Evolutionary conservation across 179 eudicot genomes (phyloP).

Genomic region (Spergularia azorica): DNA sequence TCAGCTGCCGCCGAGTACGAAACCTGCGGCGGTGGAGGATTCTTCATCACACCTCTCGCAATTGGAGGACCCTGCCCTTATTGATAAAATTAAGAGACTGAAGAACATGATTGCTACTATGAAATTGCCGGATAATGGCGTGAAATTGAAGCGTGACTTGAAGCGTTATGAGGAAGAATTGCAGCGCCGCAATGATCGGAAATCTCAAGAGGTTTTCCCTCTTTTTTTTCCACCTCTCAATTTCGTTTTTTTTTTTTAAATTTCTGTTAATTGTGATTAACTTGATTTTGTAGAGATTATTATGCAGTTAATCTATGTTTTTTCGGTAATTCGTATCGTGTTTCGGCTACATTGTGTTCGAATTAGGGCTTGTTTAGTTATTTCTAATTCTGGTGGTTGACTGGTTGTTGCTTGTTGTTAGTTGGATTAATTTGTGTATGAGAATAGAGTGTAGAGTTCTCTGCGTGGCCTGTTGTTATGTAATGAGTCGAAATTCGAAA

Average conservation of each 20-base stretch:
- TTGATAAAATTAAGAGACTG: conserved; percentile 5
- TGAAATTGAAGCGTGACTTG: conserved; percentile 30
- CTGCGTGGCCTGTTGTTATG: neutral
- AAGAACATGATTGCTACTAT: neutral
- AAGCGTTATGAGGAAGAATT: conserved; percentile 29
- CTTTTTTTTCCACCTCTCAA: neutral
- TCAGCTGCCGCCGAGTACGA: conserved; percentile 10
- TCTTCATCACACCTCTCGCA: neutral
- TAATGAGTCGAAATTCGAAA: neutral
- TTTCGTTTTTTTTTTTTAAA: neutral
- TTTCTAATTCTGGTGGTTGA: too few species aligned
- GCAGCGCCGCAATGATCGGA: conserved; percentile 30
- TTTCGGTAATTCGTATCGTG: too few species aligned
- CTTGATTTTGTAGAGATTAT: neutral
- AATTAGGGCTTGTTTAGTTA: too few species aligned
- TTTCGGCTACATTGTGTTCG: too few species aligned
- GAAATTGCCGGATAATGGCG: conserved; percentile 46
- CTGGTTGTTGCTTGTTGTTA: too few species aligned
- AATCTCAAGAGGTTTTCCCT: conserved; percentile 30
- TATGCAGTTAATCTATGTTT: too few species aligned
- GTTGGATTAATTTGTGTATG: too few species aligned
- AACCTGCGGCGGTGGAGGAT: neutral
- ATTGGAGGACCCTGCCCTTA: conserved; percentile 15
- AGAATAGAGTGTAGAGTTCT: too few species aligned
- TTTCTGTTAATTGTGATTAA: neutral